A percentile compares a stretch with the other conserved stretches of the same genome.
phyloP scores from a whole-genome alignment of 2,329 filamentous ascomycete genomes.

The Pezicula carpinea region DNA sequence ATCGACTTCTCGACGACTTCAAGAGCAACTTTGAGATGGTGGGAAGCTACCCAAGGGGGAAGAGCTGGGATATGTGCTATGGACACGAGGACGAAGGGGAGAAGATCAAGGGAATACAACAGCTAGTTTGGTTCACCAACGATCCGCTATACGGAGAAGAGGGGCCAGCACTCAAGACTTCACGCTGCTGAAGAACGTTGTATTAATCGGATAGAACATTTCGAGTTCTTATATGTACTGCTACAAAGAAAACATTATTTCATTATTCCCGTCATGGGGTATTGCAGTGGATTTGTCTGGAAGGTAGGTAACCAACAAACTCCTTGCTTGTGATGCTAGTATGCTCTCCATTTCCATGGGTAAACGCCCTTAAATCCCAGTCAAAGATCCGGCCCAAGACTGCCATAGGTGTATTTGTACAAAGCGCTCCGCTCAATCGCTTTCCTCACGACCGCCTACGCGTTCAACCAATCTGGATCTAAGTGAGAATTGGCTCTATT shows the following conservation, averaged over 20 bases:
- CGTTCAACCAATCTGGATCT: slow-evolving; percentile 46
- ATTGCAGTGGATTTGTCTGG: no score
- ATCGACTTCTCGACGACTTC: slow-evolving; percentile 56
- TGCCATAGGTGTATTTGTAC: slow-evolving; percentile 2
- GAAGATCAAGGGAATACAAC: slow-evolving; percentile 42
- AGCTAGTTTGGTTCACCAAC: slow-evolving; percentile 50
- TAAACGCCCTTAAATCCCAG: slow-evolving; percentile 3
- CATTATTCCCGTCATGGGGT: slow-evolving; percentile 1
- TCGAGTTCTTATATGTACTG: neutral
- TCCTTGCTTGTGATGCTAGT: neutral
- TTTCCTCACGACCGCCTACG: slow-evolving; percentile 50
- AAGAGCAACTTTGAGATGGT: slow-evolving; percentile 59
- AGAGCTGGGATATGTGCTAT: slow-evolving; percentile 69
- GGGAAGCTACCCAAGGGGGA: slow-evolving; percentile 55
- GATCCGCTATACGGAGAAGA: slow-evolving; percentile 56
- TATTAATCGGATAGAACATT: neutral
- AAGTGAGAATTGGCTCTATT: neutral
- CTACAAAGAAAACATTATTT: slow-evolving; percentile 4
- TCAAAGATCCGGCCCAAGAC: slow-evolving; percentile 3
- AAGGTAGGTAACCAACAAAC: no score
- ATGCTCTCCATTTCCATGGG: neutral
- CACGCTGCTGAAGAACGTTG: no score
- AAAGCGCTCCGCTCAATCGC: slow-evolving; percentile 13
- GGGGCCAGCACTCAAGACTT: slow-evolving; percentile 37
- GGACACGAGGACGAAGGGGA: slow-evolving; percentile 51